Evolutionary conservation across 371 early-diverging fungal genomes (phyloP).

Genomic region (Circinella umbellata): DNA sequence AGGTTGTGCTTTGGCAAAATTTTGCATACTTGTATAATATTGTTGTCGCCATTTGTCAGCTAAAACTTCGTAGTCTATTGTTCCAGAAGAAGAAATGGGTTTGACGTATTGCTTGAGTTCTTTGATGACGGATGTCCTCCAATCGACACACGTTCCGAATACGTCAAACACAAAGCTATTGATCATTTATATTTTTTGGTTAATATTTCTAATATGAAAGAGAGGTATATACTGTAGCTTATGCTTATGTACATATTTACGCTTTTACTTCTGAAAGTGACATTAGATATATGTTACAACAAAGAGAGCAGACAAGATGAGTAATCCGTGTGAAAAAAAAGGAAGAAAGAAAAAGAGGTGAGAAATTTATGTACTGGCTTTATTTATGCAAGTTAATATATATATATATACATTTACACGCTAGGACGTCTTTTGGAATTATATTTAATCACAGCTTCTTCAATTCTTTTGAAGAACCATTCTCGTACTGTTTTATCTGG

Average conservation of each 20-base stretch:
- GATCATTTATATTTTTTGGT: neutral
- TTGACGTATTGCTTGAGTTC: conserved; percentile 9
- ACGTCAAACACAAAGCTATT: conserved; percentile 22
- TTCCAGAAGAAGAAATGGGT: neutral
- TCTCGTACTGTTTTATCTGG: conserved; percentile 60
- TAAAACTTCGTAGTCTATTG: conserved; percentile 4
- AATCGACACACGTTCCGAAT: conserved; percentile 24
- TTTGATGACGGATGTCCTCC: conserved; percentile 12
- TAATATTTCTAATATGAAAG: neutral
- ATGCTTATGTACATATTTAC: neutral
- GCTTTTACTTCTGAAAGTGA: conserved; percentile 8
- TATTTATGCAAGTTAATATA: neutral
- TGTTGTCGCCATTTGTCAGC: conserved; percentile 23
- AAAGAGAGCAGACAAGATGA: neutral
- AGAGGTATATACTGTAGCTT: too few relatives aligned
- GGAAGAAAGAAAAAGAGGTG: neutral
- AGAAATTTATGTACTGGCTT: too few relatives aligned
- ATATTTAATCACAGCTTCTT: conserved; percentile 48
- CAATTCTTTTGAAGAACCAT: conserved; percentile 66
- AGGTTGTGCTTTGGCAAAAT: neutral
- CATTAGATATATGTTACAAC: neutral
- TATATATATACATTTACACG: neutral
- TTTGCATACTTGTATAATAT: conserved; percentile 5
- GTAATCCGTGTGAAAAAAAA: conserved; percentile 1
- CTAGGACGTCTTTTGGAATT: conserved; percentile 18